A percentile compares a stretch with the other conserved stretches of the same genome.
Evolutionary conservation across 1,284 basidiomycete genomes (phyloP).

Genomic region (Meira miltonrushii): DNA sequence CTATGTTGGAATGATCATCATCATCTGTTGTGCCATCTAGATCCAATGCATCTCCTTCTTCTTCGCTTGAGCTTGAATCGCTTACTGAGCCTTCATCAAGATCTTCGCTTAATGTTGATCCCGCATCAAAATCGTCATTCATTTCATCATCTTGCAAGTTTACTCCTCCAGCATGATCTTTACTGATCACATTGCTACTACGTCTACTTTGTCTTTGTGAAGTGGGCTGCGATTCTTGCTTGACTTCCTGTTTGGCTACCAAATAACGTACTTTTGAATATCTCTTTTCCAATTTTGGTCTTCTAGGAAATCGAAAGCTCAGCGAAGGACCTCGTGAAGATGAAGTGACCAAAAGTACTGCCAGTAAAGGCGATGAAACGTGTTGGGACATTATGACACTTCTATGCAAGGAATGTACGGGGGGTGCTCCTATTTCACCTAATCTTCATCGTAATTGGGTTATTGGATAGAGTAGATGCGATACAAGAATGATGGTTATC

Average conservation of each 20-base stretch:
- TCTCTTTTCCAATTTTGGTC: constrained; percentile 35
- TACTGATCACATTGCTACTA: not conserved
- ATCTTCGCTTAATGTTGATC: not conserved
- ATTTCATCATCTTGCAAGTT: constrained; percentile 6
- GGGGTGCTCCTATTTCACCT: not conserved
- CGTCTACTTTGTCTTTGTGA: not conserved
- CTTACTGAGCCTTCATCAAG: not conserved
- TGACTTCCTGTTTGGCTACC: constrained; percentile 13
- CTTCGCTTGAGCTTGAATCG: not conserved
- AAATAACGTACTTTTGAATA: constrained; percentile 44
- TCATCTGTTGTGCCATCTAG: not conserved
- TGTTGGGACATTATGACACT: not conserved
- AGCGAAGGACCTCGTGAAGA: constrained; percentile 42
- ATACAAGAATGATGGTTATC: no score
- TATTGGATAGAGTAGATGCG: no score
- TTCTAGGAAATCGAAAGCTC: constrained; percentile 47
- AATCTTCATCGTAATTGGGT: no score
- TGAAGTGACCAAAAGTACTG: constrained; percentile 43
- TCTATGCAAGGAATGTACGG: not conserved
- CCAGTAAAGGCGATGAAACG: constrained; percentile 29
- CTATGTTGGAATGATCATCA: not conserved
- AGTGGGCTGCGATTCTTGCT: not conserved
- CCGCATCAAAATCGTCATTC: not conserved
- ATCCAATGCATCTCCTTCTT: not conserved
- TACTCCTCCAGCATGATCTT: not conserved